Conservation (phyloP, 495 filamentous ascomycete genomes). For the Penicillium atrosanguineum region DNA sequence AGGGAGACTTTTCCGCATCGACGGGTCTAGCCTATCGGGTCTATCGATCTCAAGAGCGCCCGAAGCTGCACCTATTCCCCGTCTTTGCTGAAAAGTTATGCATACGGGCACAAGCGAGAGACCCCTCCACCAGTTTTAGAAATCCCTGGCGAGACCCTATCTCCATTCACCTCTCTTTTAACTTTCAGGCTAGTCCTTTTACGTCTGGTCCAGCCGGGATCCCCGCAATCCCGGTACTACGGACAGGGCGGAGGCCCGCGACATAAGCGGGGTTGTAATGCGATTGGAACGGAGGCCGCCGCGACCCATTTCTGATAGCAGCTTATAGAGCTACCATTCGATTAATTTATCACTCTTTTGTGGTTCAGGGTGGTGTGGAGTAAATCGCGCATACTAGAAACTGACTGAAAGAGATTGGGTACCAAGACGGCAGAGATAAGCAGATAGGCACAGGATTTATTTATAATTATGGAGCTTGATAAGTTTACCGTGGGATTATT, state of each 20-base stretch:
- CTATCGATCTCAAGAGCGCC: not conserved
- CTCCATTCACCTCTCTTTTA: not conserved
- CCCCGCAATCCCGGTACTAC: not conserved
- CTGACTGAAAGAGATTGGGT: too few relatives aligned
- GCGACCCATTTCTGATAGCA: conserved; percentile 6
- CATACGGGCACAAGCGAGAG: not conserved
- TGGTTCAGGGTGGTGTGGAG: not conserved
- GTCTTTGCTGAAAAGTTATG: not conserved
- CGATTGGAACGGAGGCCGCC: conserved; percentile 15
- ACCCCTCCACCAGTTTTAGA: not conserved
- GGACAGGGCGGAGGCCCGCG: conserved; percentile 1
- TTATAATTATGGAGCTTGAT: too few relatives aligned
- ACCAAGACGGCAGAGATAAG: too few relatives aligned
- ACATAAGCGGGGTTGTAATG: conserved; percentile 1
- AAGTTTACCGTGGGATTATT: too few relatives aligned
- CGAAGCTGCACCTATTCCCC: not conserved
- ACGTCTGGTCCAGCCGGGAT: conserved; percentile 15
- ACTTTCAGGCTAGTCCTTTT: conserved; percentile 11
- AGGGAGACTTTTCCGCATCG: not conserved
- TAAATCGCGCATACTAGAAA: conserved; percentile 22
- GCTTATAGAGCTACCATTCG: not conserved
- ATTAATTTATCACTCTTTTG: too few relatives aligned
- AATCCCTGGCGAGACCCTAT: not conserved
- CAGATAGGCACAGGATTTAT: too few relatives aligned
- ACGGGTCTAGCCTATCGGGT: not conserved